Base-by-base conservation (phyloP, 305 asterid genomes). In the Solanum chacoense region DNA sequence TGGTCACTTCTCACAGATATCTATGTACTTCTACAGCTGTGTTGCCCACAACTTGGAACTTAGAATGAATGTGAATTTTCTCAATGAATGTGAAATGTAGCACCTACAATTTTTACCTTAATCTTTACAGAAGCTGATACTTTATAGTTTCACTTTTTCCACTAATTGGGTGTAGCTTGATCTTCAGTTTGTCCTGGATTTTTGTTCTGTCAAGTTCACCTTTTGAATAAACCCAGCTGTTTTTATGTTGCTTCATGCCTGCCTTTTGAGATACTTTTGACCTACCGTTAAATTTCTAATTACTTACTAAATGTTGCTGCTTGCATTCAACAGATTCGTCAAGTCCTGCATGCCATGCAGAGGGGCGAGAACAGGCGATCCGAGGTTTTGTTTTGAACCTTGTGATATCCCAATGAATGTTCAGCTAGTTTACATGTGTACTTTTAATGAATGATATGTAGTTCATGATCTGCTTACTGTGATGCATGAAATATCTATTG, bases 291-390 rank as follows among this genome's bases (percentile, higher is more conserved):
- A 11, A 29, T 45, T 7, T 40, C 24, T 80, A 13, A 34, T 24
- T 86, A 40, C 84, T 72, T 22, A 42, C 67, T 73, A 11, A 72
- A 20, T 40, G 8, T 86, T 26, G 72, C 74, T 13, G 65, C 75
- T 88, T 88, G 32, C 22, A 72, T 88, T 77, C 63, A 84, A 90
- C 92, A 93, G 94, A 90, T 91, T 78, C 93, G 92, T 67, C 93
- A 91, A 22, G 91, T 91, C 87, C 88, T 91, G 89, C 88, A 88
- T 90, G 91, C 94, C 20, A 86, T 91, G 89, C 89, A 91, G 80
- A 89, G 93, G 91, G 88, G 74, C 8, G 92, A 89, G 86, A 87
- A 88, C 90, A 76, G 87, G 75, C 89, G 77, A 85, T 75, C 91
- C 2, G 93, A 93, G 94, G 94, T 93, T 90, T 90, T 91, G 16